A percentile compares a stretch with the other conserved stretches of the same genome.
These are phyloP conservation scores for Marasmius sp. DNA, from an alignment of 1,284 basidiomycete species.

Conservation along the genomic window DNA sequence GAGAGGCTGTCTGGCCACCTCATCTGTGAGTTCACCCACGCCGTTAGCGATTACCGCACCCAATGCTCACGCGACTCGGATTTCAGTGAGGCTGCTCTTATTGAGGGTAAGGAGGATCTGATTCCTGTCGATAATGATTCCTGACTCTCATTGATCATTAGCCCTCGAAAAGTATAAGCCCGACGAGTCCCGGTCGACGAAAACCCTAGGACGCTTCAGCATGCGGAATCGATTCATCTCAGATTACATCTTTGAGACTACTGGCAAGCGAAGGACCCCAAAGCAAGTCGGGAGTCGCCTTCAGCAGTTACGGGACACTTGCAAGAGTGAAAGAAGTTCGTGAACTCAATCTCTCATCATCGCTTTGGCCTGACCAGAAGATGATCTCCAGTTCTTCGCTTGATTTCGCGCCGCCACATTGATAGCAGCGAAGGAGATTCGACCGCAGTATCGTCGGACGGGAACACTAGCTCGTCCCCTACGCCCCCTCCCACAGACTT, in stretches of 20 bases:
- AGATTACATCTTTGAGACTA: slow-evolving; percentile 52
- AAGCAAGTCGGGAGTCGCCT: slow-evolving; percentile 65
- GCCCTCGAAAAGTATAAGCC: slow-evolving; percentile 51
- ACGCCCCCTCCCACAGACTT: slow-evolving; percentile 12
- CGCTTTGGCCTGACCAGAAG: slow-evolving; percentile 4
- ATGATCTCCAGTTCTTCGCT: slow-evolving; percentile 24
- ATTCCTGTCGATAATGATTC: slow-evolving; percentile 1
- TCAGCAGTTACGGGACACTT: slow-evolving; percentile 60
- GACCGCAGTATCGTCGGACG: slow-evolving; percentile 10
- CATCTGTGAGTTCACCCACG: slow-evolving; percentile 35
- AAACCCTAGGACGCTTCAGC: slow-evolving; percentile 47
- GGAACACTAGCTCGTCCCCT: slow-evolving; percentile 9
- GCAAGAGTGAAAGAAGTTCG: slow-evolving; percentile 43
- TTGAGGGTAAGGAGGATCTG: slow-evolving; percentile 42
- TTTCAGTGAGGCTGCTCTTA: slow-evolving; percentile 51
- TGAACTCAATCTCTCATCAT: slow-evolving; percentile 1
- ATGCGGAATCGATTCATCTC: slow-evolving; percentile 61
- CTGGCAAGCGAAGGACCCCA: slow-evolving; percentile 52
- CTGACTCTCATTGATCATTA: slow-evolving; percentile 16
- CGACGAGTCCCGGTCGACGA: slow-evolving; percentile 40
- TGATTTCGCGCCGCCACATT: slow-evolving; percentile 26
- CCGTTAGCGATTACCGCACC: neutral
- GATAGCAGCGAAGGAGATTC: slow-evolving; percentile 11
- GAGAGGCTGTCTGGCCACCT: slow-evolving; percentile 63
- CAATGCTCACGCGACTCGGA: slow-evolving; percentile 8